These are phyloP conservation scores for Ganoderma resinaceum DNA, from an alignment of 1,284 basidiomycete species.

Conservation along the genomic window DNA sequence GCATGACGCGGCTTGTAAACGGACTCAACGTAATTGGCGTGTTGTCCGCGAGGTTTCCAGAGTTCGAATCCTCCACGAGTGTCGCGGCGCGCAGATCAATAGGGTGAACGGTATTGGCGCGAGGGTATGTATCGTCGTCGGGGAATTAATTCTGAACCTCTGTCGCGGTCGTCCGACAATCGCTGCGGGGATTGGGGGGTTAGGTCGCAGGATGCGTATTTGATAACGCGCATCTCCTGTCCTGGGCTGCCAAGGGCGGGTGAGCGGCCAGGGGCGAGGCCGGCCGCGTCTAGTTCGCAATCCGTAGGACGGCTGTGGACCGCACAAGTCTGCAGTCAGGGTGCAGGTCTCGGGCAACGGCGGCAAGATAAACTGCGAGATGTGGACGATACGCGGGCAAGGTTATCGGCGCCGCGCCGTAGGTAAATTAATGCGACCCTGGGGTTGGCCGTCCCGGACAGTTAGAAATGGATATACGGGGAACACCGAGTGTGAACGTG, in stretches of 20 bases:
- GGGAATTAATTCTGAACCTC: not conserved
- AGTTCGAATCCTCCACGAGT: not conserved
- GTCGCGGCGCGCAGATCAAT: not conserved
- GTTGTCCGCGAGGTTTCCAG: not conserved
- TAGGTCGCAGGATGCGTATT: no score
- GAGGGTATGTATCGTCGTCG: not conserved
- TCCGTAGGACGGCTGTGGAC: not conserved
- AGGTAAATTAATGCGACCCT: constrained; percentile 19
- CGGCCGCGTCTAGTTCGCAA: not conserved
- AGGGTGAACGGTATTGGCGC: not conserved
- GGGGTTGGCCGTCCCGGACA: not conserved
- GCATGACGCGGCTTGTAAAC: not conserved
- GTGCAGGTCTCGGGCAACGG: not conserved
- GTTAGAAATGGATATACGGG: not conserved
- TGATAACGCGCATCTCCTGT: not conserved
- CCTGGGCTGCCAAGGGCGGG: not conserved
- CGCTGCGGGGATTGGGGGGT: constrained; percentile 4
- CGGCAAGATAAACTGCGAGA: constrained; percentile 30
- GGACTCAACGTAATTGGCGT: not conserved
- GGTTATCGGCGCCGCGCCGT: constrained; percentile 26
- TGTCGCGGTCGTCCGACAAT: not conserved
- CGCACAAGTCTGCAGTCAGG: not conserved
- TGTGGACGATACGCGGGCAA: constrained; percentile 27
- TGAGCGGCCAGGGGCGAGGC: not conserved
- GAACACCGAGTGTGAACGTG: not conserved